phyloP scores from a whole-genome alignment of 768 basidiomycete species.

The Suillus weaverae region DNA sequence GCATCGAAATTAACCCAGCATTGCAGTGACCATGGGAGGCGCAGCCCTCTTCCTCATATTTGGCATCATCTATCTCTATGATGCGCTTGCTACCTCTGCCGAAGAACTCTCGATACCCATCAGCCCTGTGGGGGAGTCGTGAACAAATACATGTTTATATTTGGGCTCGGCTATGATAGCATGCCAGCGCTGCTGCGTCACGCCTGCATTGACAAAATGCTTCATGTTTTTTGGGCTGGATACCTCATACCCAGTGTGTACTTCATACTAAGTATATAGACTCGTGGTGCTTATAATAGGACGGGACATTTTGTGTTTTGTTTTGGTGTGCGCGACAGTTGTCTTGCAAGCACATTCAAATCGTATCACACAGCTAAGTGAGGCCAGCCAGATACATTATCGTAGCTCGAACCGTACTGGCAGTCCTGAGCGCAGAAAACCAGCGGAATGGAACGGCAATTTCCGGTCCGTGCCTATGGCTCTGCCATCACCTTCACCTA shows the following conservation, averaged over 20 bases:
- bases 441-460: too few species aligned
- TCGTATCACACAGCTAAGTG: not conserved
- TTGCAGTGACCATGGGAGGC: slow-evolving; percentile 83
- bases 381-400: not conserved
- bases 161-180: not conserved
- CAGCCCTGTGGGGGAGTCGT: not conserved
- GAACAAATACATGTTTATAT: not conserved
- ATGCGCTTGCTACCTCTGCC: slow-evolving; percentile 42
- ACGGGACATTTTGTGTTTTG: not conserved
- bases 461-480: not conserved
- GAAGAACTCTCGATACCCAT: slow-evolving; percentile 23
- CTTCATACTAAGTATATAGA: not conserved
- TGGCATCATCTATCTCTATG: slow-evolving; percentile 75
- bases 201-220: not conserved
- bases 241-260: not conserved
- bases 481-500: slow-evolving; percentile 52
- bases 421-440: too few species aligned
- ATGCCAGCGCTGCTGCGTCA: not conserved
- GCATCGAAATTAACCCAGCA: not conserved
- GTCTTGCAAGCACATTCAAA: not conserved
- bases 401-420: too few species aligned
- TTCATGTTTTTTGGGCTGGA: not conserved
- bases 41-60: slow-evolving; percentile 82
- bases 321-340: not conserved
- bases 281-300: not conserved